phyloP scores from a whole-genome alignment of 352 stramenopile genomes.

The Aphanomyces cochlioides region DNA sequence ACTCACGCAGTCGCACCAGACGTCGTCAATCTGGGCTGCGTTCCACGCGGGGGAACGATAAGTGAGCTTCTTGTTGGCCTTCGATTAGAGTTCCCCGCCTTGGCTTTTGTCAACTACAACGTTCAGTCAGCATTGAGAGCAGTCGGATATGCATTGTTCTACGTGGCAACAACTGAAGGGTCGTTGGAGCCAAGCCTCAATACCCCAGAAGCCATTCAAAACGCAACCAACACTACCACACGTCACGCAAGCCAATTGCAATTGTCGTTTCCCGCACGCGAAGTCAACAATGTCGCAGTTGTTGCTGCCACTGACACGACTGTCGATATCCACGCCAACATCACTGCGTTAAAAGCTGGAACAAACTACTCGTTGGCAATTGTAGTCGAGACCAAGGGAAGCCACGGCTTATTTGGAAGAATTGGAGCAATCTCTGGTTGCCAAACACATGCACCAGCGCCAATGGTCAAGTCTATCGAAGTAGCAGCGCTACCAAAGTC shows the following conservation, averaged over 20 bases:
- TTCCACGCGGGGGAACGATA: conserved; percentile 11
- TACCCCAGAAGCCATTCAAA: conserved; percentile 3
- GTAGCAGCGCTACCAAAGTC: conserved; percentile 45
- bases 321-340: conserved; percentile 30
- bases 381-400: conserved; percentile 47
- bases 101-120: conserved; percentile 37
- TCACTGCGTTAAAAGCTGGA: conserved; percentile 44
- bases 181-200: conserved; percentile 6
- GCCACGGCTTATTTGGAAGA: conserved; percentile 49
- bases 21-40: conserved; percentile 29
- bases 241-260: conserved; percentile 20
- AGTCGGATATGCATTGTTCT: conserved; percentile 50
- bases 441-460: conserved; percentile 49
- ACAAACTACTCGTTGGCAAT: conserved; percentile 48
- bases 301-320: conserved; percentile 33
- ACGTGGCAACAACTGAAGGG: conserved; percentile 35
- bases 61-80: conserved; percentile 43
- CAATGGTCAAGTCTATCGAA: conserved; percentile 40
- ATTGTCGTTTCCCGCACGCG: conserved; percentile 2
- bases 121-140: conserved; percentile 32
- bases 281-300: not conserved
- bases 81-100: conserved; percentile 39
- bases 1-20: conserved; percentile 59
- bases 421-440: conserved; percentile 32
- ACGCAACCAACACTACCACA: conserved; percentile 11